Base-by-base conservation (phyloP, 192 early-diverging fungal genomes). In the Haplosporangium gracile region DNA sequence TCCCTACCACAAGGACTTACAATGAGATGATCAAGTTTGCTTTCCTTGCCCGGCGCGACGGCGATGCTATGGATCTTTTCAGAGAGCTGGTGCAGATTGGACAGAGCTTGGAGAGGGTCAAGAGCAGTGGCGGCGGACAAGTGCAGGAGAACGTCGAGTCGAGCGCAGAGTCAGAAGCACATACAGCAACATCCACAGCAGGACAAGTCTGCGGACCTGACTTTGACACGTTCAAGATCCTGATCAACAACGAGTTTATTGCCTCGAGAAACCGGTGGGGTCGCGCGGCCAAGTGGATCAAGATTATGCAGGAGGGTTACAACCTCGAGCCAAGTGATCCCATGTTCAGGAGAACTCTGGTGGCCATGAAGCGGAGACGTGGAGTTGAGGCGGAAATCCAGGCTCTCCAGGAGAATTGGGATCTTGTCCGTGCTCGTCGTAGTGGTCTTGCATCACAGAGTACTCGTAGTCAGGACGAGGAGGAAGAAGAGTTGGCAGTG, bases 21-120 rank as follows among this genome's bases (percentile, higher is more conserved):
- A 86, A 86, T 32, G 84, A 86, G 72, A 81, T 86, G 84, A 86
- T 86, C 76, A 80, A 86, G 65, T 81, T 81, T 78, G 75, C 84
- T n/a, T 86, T 86, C 79, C 39, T 86, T 38, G 75, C 84, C 13
- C 26, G 69, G 4, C 74, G 72, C 10, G 79, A 81, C 38, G 72
- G 47, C 3, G 84, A 86, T 42, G 84, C 51, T 15, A 18, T 77
- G 73, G 84, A 80, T 29, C 32, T 86, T 15, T 86, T 86, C 70
- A 43, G 60, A 34, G 84, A 86, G 53, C 36, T 86, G 53, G 84
- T 81, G 32, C 74, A 81, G 40, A 86, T 86, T 51, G 84, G 84
- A 9, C 47, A 78, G 36, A 86, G 81, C 43, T 26, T 86, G 70
- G 84, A 78, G 32, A 51, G 45, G 39, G n/a, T 65, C 40, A 76